These are phyloP conservation scores for Chaetothyriales sp. DNA, from an alignment of 2,329 filamentous ascomycete species.

Conservation along the genomic window DNA sequence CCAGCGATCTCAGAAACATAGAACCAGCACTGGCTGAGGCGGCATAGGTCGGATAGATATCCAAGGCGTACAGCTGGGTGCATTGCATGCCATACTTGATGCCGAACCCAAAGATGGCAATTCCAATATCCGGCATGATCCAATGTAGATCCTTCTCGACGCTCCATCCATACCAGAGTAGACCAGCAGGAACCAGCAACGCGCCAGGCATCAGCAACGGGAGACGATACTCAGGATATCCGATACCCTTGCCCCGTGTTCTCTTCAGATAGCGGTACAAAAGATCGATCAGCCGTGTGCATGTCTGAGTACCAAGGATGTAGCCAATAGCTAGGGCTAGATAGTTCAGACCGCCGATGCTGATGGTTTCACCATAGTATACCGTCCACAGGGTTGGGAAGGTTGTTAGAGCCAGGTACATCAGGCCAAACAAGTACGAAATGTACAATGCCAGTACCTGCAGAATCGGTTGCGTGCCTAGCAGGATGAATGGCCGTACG, in stretches of 20 bases:
- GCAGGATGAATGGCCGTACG: constrained; percentile 20
- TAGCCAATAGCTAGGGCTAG: constrained; percentile 44
- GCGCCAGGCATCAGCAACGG: constrained; percentile 38
- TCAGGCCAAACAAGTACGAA: constrained; percentile 28
- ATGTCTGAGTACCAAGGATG: constrained; percentile 34
- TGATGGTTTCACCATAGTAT: constrained; percentile 36
- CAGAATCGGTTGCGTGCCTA: constrained; percentile 41
- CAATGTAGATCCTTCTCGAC: constrained; percentile 17
- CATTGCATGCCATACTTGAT: neutral
- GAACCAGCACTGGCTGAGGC: constrained; percentile 2
- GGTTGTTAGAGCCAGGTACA: constrained; percentile 44
- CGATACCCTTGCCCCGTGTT: constrained; percentile 1
- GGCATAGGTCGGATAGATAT: constrained; percentile 2
- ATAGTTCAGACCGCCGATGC: constrained; percentile 43
- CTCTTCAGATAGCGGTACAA: constrained; percentile 20
- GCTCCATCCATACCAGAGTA: constrained; percentile 20
- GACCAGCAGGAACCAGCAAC: constrained; percentile 27
- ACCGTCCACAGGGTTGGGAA: constrained; percentile 40
- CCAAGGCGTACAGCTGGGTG: constrained; percentile 8
- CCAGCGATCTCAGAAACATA: constrained; percentile 3
- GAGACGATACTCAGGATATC: constrained; percentile 39
- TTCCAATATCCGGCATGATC: constrained; percentile 19
- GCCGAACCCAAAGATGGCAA: constrained; percentile 7
- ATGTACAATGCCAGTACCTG: constrained; percentile 36
- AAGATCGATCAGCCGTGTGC: constrained; percentile 28